These are phyloP conservation scores for Taphrina wiesneri DNA, from an alignment of 1,139 yeast genomes.

Conservation along the genomic window DNA sequence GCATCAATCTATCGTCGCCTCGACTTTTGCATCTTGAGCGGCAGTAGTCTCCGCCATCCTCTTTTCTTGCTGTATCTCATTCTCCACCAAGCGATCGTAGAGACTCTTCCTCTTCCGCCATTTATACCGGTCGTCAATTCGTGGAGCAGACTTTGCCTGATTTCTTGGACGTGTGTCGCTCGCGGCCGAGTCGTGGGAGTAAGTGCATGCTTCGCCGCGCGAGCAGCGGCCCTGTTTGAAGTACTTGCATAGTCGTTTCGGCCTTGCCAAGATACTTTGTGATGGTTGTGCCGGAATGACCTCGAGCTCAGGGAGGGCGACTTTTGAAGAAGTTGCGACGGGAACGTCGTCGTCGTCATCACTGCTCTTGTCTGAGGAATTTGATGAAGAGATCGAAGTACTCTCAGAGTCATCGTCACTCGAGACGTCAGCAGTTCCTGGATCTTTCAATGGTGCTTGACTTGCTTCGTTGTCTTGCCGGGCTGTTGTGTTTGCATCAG, in stretches of 20 bases:
- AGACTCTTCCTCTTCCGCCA: constrained; percentile 28
- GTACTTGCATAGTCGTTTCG: constrained; percentile 22
- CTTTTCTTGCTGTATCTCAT: constrained; percentile 12
- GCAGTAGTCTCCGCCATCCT: background rate
- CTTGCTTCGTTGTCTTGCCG: background rate
- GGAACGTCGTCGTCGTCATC: constrained; percentile 12
- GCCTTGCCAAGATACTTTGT: background rate
- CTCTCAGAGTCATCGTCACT: background rate
- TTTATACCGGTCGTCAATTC: constrained; percentile 14
- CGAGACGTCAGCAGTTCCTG: background rate
- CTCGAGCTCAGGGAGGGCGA: background rate
- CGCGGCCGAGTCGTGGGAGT: background rate
- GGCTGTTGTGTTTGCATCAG: background rate
- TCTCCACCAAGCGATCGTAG: constrained; percentile 26
- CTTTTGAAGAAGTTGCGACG: background rate
- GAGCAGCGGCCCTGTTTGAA: constrained; percentile 30
- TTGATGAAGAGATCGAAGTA: background rate
- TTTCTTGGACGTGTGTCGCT: background rate
- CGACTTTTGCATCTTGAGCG: background rate
- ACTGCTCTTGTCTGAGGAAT: background rate
- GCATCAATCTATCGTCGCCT: background rate
- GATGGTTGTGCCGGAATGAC: background rate
- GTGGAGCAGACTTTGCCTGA: background rate
- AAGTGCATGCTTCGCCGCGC: constrained; percentile 29
- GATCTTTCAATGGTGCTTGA: background rate